Base-by-base conservation (phyloP, 495 filamentous ascomycete species). In the Tuber magnatum region DNA sequence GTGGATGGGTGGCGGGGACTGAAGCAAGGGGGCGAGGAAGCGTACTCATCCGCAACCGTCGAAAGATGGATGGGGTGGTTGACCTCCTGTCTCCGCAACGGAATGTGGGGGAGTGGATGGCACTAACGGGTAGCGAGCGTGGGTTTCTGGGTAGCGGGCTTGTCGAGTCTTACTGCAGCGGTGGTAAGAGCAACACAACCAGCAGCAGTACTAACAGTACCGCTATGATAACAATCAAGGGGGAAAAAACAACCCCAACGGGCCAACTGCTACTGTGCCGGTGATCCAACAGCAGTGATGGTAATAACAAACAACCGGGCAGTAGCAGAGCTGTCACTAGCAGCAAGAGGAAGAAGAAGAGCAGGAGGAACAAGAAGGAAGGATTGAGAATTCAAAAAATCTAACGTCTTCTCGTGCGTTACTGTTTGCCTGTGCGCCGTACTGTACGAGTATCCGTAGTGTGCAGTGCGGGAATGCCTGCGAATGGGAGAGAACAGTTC, bases 71-170 rank as follows among this genome's bases (percentile, higher is more conserved):
- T 75, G 74, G 77, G 56, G 76, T 79, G 76, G 73, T 70, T 72
- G 48, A 70, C 78, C 70, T 79, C 76, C 77, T 75, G 76, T 73
- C 78, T 79, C 74, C 78, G 77, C 77, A 78, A 76, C 77, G 73
- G 72, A 79, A 79, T 79, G 77, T 80, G 78, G 73, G 73, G 77
- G 76, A 80, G 73, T 44, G 78, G 74, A 74, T 76, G 77, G 71
- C 77, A 72, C 68, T 74, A 77, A 79, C 77, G 61, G 70, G 75
- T 72, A 65, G 73, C 71, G 73, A 32, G 35, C 32, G 43, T 38
- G 22, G 61, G 73, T 51, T 56, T 68, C 71, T 78, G 77, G 73
- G 76, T 68, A 74, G 76, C 77, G 72, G 77, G 74, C 72, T 72
- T 6, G 56, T 65, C 28, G 56, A 65, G 56, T 65, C 56, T 65